Base-by-base conservation (phyloP, 768 basidiomycete species). In the Cyclocybe aegerita region DNA sequence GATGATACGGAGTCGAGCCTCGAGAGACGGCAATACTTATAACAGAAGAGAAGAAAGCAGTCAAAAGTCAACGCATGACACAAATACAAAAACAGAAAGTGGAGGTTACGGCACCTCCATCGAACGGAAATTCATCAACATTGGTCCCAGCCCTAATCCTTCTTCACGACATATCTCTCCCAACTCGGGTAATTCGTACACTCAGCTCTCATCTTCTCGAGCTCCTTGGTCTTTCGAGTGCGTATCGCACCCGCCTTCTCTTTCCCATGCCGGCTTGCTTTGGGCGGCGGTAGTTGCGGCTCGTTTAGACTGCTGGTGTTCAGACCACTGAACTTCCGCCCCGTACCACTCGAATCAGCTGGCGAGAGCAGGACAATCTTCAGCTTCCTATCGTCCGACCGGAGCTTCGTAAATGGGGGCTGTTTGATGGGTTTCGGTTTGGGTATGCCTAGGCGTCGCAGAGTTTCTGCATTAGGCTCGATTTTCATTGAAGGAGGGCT, bases 81-180 rank as follows among this genome's bases (percentile, higher is more conserved):
- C 39, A 47, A 54, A 44, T 16, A 32, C 31, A 29, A 17, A 8
- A 17, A 41, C 15, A 23, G 14, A 32, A 30, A 46, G 45, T 12
- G 36, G 39, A 54, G 33, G 33, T 9, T 36, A 53, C 52, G 46
- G 35, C 50, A 53, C 54, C 50, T 53, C 58, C 48, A 36, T 42
- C 47, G 16, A 40, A n/a, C 8, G 39, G 32, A 23, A 23, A 23
- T 4, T 23, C 4, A 4, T 23, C 39, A 49, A 12, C 46, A 14
- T 14, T n/a, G 16, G 12, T 29, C 14, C 39, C 40, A 14, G 49
- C 50, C 59, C 39, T 60, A 57, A 17, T 48, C 57, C 46, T 52
- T 57, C 56, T 74, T 76, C 35, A 86, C 74, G 36, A 75, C 61
- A 62, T 88, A 86, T 51, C 81, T 70, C 62, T 87, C 84, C 85